phyloP scores from a whole-genome alignment of 1,139 yeast genomes.

The Yamadazyma siamensis region DNA sequence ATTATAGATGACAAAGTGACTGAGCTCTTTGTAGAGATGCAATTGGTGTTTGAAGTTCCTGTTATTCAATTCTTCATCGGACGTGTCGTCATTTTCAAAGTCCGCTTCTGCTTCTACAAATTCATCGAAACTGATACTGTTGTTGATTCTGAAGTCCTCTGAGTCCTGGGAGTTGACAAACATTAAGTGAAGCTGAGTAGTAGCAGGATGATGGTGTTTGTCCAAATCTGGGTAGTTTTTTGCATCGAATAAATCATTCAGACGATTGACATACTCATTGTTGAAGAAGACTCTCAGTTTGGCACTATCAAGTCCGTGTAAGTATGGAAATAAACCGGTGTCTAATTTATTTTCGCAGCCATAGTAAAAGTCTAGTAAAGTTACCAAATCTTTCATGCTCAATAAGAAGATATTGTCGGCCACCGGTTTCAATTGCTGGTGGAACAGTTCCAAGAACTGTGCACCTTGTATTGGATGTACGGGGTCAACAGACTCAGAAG shows the following conservation, averaged over 20 bases:
- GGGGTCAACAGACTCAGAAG: slow-evolving; percentile 1
- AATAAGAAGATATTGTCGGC: slow-evolving; percentile 13
- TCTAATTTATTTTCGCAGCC: slow-evolving; percentile 17
- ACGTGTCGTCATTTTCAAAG: too few species aligned
- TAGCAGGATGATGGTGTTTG: slow-evolving; percentile 5
- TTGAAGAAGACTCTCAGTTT: slow-evolving; percentile 26
- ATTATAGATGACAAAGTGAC: slow-evolving; percentile 33
- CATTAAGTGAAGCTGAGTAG: slow-evolving; percentile 14
- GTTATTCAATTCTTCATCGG: slow-evolving; percentile 23
- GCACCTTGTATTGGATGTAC: slow-evolving; percentile 1
- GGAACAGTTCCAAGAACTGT: slow-evolving; percentile 10
- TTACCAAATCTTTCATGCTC: slow-evolving; percentile 12
- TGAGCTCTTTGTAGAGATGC: slow-evolving; percentile 30
- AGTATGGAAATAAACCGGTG: slow-evolving; percentile 30
- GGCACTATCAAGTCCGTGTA: slow-evolving; percentile 30
- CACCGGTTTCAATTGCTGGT: slow-evolving; percentile 11
- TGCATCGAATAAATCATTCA: slow-evolving; percentile 11
- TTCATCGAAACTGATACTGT: slow-evolving; percentile 11
- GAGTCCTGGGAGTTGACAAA: slow-evolving; percentile 10
- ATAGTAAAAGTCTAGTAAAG: slow-evolving; percentile 27
- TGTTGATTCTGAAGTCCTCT: slow-evolving; percentile 10
- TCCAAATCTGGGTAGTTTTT: slow-evolving; percentile 10
- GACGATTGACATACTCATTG: slow-evolving; percentile 9
- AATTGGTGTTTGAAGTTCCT: slow-evolving; percentile 31
- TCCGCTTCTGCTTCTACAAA: slow-evolving; percentile 4